Base-by-base conservation (phyloP, 1,139 yeast species). In the Insectozyma bohioensis region DNA sequence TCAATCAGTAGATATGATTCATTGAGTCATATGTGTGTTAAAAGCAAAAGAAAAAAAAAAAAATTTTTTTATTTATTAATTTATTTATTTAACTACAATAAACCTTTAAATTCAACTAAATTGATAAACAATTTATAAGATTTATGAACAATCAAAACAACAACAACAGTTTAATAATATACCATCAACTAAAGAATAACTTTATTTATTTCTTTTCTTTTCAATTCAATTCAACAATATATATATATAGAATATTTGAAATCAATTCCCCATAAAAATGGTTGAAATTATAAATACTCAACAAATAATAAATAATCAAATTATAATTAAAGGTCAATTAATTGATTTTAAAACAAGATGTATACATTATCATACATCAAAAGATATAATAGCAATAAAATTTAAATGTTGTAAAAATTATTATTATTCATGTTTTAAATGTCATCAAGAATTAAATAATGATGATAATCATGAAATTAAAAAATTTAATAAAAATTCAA, bases 321-420 rank as follows among this genome's bases (percentile, higher is more conserved):
- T 20, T 4, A 16, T 12, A 13, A 21, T 37, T 19, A 14, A 18
- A 10, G 64, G 65, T 3, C 46, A 41, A 9, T 21, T 52, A 1
- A 49, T 58, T 4, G 75, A 69, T 42, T 26, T 36, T 4, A 42
- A 61, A 22, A 67, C 74, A 8, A 45, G 75, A 18, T 69, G 75
- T 38, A 24, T 28, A 6, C 75, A 69, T 50, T 68, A 67, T 44
- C 58, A 63, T 32, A 36, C 58, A 18, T 36, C 33, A 3, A 42
- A 58, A 2, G 75, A 69, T 41, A 55, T 68, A n/a, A 61, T 69
- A 3, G 74, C 74, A 12, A 49, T 69, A 34, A 63, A 61, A 41
- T 67, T 64, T 48, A 56, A 55, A 36, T 69, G 75, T 45, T 69
- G 75, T 42, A 42, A 34, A 11, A 19, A 26, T 5, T 5, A 10